These are phyloP conservation scores for Leishmania lainsoni DNA, from an alignment of 208 protist genomes.

Conservation along the genomic window DNA sequence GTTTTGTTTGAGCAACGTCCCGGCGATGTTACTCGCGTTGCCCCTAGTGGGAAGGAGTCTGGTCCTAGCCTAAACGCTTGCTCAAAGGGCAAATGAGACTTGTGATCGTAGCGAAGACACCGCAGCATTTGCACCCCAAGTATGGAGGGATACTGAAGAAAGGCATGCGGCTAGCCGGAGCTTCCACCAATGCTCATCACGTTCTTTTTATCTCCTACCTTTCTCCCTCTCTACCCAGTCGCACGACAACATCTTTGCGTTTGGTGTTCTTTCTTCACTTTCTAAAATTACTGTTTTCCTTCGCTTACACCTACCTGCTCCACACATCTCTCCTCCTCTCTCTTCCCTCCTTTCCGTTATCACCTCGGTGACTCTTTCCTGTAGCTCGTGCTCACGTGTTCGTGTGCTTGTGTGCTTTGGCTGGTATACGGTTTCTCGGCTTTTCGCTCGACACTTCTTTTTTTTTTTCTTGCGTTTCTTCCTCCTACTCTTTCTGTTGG, in stretches of 20 bases:
- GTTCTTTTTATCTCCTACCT: slow-evolving; percentile 11
- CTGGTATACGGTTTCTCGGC: not conserved
- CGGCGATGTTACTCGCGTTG: no score
- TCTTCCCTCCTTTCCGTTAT: slow-evolving; percentile 15
- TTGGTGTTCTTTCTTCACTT: not conserved
- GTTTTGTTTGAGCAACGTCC: no score
- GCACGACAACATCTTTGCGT: not conserved
- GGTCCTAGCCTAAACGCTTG: no score
- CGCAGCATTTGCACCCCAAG: no score
- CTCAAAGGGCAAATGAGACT: no score
- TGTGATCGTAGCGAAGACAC: no score
- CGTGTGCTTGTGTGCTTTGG: not conserved
- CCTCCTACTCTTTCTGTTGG: not conserved
- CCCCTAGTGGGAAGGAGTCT: no score
- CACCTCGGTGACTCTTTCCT: not conserved
- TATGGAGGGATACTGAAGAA: no score
- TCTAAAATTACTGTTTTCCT: not conserved
- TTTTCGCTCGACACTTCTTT: not conserved
- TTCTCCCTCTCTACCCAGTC: not conserved
- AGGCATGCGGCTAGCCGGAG: not conserved
- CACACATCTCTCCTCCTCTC: not conserved
- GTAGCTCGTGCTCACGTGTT: not conserved
- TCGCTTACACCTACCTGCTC: not conserved
- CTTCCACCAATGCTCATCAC: not conserved
- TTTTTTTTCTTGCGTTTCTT: slow-evolving; percentile 3